phyloP scores from a whole-genome alignment of 1,284 basidiomycete species.

The Stygiomarasmius scandens region DNA sequence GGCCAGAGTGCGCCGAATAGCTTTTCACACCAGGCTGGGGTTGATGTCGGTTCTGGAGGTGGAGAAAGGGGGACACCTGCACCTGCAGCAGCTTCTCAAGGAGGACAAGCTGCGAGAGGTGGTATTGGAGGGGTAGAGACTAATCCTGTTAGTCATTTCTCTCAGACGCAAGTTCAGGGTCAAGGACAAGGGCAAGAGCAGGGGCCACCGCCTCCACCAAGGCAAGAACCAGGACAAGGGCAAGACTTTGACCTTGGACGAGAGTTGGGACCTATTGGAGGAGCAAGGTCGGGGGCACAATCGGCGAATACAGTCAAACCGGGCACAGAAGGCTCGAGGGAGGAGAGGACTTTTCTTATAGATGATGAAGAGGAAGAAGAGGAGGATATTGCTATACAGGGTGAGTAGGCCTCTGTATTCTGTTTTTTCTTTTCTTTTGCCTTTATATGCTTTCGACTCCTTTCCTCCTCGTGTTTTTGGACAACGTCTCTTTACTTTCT shows the following conservation, averaged over 20 bases:
- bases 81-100: neutral
- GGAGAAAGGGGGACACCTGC: conserved; percentile 13
- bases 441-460: too few species aligned
- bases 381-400: neutral
- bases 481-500: too few species aligned
- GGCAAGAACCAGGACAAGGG: neutral
- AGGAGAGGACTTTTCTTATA: conserved; percentile 39
- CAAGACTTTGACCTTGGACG: conserved; percentile 2
- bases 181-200: too few species aligned
- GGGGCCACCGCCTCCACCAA: too few species aligned
- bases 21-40: conserved; percentile 44
- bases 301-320: conserved; percentile 7
- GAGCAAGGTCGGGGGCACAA: too few species aligned
- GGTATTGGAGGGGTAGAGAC: conserved; percentile 29
- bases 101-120: conserved; percentile 10
- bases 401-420: too few species aligned
- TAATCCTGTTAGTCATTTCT: conserved; percentile 43
- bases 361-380: conserved; percentile 36
- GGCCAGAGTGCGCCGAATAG: conserved; percentile 38
- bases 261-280: conserved; percentile 9
- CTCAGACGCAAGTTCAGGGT: conserved; percentile 30
- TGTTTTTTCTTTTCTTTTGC: too few species aligned
- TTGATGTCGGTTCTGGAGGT: conserved; percentile 23
- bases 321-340: too few species aligned
- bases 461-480: too few species aligned